Evolutionary conservation across 176 grass and related monocot genomes (phyloP), one percentile per base, ranked within the genome.

Genomic region (Oryza officinalis): DNA sequence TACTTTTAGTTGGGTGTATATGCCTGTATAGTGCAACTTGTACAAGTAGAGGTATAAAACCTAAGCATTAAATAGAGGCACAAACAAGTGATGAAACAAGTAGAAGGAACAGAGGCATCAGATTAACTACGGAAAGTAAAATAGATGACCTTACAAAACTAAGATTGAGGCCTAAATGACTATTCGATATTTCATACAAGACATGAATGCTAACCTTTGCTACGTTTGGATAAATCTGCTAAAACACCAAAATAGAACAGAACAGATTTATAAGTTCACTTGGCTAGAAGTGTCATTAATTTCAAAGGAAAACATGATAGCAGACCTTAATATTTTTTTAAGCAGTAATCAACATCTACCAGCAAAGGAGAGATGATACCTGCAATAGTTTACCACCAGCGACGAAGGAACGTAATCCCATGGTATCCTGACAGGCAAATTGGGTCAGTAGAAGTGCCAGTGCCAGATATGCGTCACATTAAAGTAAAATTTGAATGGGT

Each of bases 381-480:
- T 98, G 96, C 74, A 98, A 85, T 61, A 98, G 85, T 94, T 93
- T 98, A 28, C 96, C 96, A 66, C 91, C 91, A 83, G 93, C 87
- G 83, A 92, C 85, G 68, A 98, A 98, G 85, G 96, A 98, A 22
- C 91, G 91, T 77, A 98, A 83, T 40, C 93, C 93, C 28, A 98
- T 85, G 8, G 86, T 93, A 90, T 95, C 96, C 96, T 95, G 74
- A 81, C 86, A 90, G 69, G 30, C 64, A 38, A 41, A 10, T 54
- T 22, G 22, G 6, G 4, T 65, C 67, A 52, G 71, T 52, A 40
- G 0, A 27, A 44, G 71, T 77, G 71, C n/a, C 32, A 89, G 41
- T 54, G 71, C n/a, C 32, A 31, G 22, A 46, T 12, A 31, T 41
- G 52, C 27, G 12, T 27, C 27, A 26, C 35, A 52, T 13, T 46